These are phyloP conservation scores for Cyclaneusma minus DNA, from an alignment of 2,329 filamentous ascomycete genomes.

Conservation along the genomic window DNA sequence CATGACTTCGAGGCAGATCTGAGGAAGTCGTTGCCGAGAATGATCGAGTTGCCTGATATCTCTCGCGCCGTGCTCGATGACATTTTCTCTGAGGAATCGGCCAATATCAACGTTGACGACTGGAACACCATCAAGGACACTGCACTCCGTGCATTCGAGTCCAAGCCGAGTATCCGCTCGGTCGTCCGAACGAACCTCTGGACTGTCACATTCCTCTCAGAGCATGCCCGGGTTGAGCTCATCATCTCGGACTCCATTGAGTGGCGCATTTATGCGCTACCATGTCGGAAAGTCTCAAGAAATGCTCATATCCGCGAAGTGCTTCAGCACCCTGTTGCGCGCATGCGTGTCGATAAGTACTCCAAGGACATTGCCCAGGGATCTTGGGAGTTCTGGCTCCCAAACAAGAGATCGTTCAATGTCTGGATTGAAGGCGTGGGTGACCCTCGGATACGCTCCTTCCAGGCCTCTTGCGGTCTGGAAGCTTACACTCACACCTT, in stretches of 20 bases:
- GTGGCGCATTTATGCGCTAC: slow-evolving; percentile 33
- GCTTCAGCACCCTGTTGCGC: slow-evolving; percentile 28
- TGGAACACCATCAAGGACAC: slow-evolving; percentile 19
- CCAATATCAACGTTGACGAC: slow-evolving; percentile 8
- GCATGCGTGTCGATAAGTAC: slow-evolving; percentile 21
- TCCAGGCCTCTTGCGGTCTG: slow-evolving; percentile 9
- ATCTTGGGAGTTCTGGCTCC: slow-evolving; percentile 27
- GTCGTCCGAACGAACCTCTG: slow-evolving; percentile 22
- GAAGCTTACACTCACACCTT: slow-evolving; percentile 1
- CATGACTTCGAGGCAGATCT: slow-evolving; percentile 27
- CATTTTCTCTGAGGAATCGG: slow-evolving; percentile 6
- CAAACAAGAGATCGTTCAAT: slow-evolving; percentile 19
- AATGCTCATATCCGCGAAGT: slow-evolving; percentile 25
- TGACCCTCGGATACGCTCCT: slow-evolving; percentile 8
- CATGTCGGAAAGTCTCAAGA: slow-evolving; percentile 20
- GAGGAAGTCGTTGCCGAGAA: slow-evolving; percentile 25
- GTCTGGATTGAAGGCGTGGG: slow-evolving; percentile 22
- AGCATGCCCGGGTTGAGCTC: slow-evolving; percentile 23
- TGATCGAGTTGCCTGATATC: slow-evolving; percentile 20
- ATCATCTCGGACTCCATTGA: slow-evolving; percentile 17
- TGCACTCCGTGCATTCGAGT: slow-evolving; percentile 17
- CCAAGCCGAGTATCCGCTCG: slow-evolving; percentile 18
- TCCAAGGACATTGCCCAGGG: slow-evolving; percentile 21
- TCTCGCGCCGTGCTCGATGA: slow-evolving; percentile 11
- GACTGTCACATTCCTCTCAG: slow-evolving; percentile 25